Evolutionary conservation across 2,329 filamentous ascomycete genomes (phyloP).

Genomic region (Aureobasidium subglaciale): DNA sequence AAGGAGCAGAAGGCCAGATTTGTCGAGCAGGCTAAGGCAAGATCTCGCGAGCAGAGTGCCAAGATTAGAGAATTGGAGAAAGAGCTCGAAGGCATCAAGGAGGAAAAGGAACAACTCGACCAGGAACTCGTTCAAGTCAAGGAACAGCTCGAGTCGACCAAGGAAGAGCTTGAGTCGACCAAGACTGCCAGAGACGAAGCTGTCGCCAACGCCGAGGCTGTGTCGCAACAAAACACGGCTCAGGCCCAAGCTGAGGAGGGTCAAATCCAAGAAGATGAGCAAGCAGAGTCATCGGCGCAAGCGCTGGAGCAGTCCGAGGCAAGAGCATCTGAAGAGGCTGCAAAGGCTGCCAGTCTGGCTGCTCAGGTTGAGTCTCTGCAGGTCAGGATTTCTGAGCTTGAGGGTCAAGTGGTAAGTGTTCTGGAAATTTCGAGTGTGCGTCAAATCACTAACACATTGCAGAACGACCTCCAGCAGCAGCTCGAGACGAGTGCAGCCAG

Average conservation of each 20-base stretch:
- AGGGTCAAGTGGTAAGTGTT: slow-evolving; percentile 45
- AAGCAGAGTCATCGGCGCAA: neutral
- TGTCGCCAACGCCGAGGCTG: slow-evolving; percentile 35
- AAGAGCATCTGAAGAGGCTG: slow-evolving; percentile 32
- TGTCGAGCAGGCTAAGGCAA: slow-evolving; percentile 47
- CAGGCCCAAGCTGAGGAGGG: slow-evolving; percentile 20
- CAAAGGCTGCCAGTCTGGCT: slow-evolving; percentile 30
- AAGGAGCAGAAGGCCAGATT: slow-evolving; percentile 43
- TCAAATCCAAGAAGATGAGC: slow-evolving; percentile 18
- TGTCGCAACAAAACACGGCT: slow-evolving; percentile 22
- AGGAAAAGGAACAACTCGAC: slow-evolving; percentile 50
- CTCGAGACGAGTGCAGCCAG: slow-evolving; percentile 18
- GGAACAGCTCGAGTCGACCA: slow-evolving; percentile 54
- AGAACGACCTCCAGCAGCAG: slow-evolving; percentile 16
- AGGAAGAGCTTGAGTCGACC: slow-evolving; percentile 54
- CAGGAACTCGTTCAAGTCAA: slow-evolving; percentile 22
- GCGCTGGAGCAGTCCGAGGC: slow-evolving; percentile 37
- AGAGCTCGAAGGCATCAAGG: slow-evolving; percentile 51
- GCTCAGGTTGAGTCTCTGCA: slow-evolving; percentile 46
- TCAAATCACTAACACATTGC: neutral
- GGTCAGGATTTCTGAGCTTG: slow-evolving; percentile 56
- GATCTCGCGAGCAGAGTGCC: slow-evolving; percentile 57
- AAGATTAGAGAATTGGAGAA: slow-evolving; percentile 50
- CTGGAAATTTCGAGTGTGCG: neutral
- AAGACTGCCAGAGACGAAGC: slow-evolving; percentile 60